Percentiles rank a stretch among this genome's conserved stretches.
Evolutionary conservation across 2,329 filamentous ascomycete species (phyloP).

Genomic region (Pyricularia grisea): DNA sequence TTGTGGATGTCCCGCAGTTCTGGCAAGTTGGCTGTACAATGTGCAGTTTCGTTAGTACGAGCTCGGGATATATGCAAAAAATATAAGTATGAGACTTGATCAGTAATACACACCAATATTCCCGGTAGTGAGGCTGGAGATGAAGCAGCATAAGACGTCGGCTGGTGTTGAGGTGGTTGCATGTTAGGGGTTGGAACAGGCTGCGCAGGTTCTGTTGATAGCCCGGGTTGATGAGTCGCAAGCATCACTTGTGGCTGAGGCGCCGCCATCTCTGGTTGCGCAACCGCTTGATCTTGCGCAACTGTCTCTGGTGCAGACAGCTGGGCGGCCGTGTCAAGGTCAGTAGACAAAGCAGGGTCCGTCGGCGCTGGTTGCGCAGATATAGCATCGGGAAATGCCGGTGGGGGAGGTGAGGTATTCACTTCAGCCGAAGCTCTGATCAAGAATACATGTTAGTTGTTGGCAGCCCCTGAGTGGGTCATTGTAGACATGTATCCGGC

Average conservation of each 20-base stretch:
- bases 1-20: slow-evolving; percentile 93
- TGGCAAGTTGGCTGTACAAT: slow-evolving; percentile 80
- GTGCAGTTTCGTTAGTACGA: not conserved
- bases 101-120: slow-evolving; percentile 1
- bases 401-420: not conserved
- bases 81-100: not conserved
- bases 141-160: slow-evolving; percentile 8
- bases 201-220: not conserved
- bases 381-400: not conserved
- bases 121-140: slow-evolving; percentile 3
- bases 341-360: not conserved
- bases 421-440: not conserved
- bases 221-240: not conserved
- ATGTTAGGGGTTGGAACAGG: slow-evolving; percentile 3
- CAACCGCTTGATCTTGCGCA: not conserved
- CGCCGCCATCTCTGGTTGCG: not conserved
- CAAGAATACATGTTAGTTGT: not conserved
- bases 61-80: not conserved
- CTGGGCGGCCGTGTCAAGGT: not conserved
- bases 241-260: not conserved
- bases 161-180: slow-evolving; percentile 1
- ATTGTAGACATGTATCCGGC: not conserved
- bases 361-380: not conserved
- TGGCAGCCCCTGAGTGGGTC: not conserved
- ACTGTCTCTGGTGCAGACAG: not conserved